These are phyloP conservation scores for Citeromyces hawaiiensis DNA, from an alignment of 1,139 yeast genomes.

Conservation along the genomic window DNA sequence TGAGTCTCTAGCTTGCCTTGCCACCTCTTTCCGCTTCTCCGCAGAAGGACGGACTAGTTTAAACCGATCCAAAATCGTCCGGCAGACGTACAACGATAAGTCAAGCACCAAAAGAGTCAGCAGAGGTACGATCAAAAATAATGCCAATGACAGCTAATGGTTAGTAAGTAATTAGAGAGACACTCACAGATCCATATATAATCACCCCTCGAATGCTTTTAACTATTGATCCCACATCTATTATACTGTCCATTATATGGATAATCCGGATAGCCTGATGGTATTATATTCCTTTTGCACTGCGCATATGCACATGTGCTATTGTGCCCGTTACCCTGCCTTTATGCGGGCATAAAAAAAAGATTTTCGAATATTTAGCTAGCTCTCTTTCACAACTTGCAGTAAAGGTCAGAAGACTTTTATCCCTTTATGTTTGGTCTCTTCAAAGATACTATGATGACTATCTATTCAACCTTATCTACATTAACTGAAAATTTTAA, in stretches of 20 bases:
- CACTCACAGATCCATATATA: not conserved
- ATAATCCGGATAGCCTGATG: too few species aligned
- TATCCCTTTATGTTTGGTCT: not conserved
- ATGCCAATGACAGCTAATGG: not conserved
- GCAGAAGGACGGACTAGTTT: too few species aligned
- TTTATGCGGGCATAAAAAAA: not conserved
- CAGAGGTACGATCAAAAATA: not conserved
- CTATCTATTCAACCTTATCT: not conserved
- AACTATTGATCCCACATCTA: too few species aligned
- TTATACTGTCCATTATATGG: too few species aligned
- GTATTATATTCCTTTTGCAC: not conserved
- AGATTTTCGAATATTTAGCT: not conserved
- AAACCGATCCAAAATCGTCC: not conserved
- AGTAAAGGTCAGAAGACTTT: not conserved
- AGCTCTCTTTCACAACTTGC: not conserved
- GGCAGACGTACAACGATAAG: not conserved
- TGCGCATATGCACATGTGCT: constrained; percentile 1
- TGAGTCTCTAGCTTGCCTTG: too few species aligned
- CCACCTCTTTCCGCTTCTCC: not conserved
- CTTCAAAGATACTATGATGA: not conserved
- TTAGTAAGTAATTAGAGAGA: not conserved
- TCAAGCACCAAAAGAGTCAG: not conserved
- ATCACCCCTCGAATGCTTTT: not conserved
- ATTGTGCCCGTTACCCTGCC: not conserved
- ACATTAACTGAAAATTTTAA: not conserved